These are phyloP conservation scores for Metschnikowia vanudenii DNA, from an alignment of 805 yeast species.

Conservation along the genomic window DNA sequence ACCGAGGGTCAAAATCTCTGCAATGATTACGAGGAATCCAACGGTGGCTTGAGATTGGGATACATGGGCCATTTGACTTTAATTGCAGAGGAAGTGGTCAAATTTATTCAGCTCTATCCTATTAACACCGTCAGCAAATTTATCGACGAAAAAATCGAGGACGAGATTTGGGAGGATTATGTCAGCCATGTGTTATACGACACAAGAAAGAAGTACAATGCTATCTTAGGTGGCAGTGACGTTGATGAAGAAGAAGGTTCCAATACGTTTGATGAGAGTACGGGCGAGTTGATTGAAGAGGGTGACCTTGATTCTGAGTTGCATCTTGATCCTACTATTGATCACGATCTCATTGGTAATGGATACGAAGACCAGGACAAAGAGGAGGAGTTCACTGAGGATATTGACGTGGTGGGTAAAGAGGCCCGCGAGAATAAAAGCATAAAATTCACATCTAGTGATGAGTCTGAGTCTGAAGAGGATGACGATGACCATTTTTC, in stretches of 20 bases:
- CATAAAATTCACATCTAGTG: conserved; percentile 23
- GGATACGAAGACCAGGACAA: conserved; percentile 28
- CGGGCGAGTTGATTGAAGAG: conserved; percentile 40
- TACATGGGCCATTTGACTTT: conserved; percentile 34
- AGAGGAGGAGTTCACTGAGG: conserved; percentile 21
- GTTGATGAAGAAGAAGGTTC: conserved; percentile 40
- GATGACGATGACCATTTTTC: conserved; percentile 58
- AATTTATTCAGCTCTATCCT: conserved; percentile 38
- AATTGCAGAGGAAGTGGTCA: conserved; percentile 33
- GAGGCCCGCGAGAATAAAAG: conserved; percentile 14
- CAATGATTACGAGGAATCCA: conserved; percentile 25
- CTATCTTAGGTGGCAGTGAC: conserved; percentile 76
- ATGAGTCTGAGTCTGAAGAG: conserved; percentile 32
- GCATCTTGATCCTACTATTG: conserved; percentile 30
- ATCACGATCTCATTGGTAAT: conserved; percentile 30
- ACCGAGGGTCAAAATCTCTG: conserved; percentile 45
- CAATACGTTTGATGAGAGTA: conserved; percentile 30
- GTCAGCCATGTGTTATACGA: conserved; percentile 81
- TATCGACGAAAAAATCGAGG: conserved; percentile 39
- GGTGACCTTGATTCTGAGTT: conserved; percentile 29
- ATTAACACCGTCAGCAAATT: conserved; percentile 35
- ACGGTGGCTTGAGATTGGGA: conserved; percentile 29
- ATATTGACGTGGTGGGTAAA: conserved; percentile 14
- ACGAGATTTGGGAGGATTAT: conserved; percentile 71
- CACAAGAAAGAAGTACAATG: conserved; percentile 90